Conservation (phyloP, 2,329 filamentous ascomycete species). For the Trichoderma semiorbis region DNA sequence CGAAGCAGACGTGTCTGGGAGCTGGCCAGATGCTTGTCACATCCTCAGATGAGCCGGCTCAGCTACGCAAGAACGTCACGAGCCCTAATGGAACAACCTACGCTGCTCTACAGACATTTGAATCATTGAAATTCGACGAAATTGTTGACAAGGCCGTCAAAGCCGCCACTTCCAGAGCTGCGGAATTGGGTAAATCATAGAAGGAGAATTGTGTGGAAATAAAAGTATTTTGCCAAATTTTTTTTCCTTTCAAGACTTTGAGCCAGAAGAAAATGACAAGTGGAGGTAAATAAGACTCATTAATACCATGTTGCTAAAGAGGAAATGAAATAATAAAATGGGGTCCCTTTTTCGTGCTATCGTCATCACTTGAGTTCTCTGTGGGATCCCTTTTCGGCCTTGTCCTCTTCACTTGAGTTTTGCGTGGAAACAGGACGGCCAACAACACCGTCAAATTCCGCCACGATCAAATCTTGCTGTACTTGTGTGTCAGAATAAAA, state of each 20-base stretch:
- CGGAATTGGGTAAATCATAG: constrained; percentile 39
- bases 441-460: background rate
- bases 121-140: constrained; percentile 40
- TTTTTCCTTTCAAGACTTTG: background rate
- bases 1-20: constrained; percentile 50
- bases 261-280: background rate
- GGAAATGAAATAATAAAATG: background rate
- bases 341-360: background rate
- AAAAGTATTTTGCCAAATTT: background rate
- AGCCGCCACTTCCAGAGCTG: constrained; percentile 41
- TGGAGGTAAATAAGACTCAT: background rate
- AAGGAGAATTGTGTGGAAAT: background rate
- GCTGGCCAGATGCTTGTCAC: constrained; percentile 50
- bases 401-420: background rate
- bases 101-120: constrained; percentile 48
- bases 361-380: background rate
- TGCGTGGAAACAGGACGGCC: background rate
- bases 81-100: constrained; percentile 52
- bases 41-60: constrained; percentile 43
- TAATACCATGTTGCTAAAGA: background rate
- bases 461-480: constrained; percentile 9
- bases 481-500: background rate
- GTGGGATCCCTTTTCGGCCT: background rate
- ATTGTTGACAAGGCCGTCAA: constrained; percentile 46
- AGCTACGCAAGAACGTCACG: constrained; percentile 50